Base-by-base conservation (phyloP, 2,329 filamentous ascomycete species). In the Blastomyces emzantsi region DNA sequence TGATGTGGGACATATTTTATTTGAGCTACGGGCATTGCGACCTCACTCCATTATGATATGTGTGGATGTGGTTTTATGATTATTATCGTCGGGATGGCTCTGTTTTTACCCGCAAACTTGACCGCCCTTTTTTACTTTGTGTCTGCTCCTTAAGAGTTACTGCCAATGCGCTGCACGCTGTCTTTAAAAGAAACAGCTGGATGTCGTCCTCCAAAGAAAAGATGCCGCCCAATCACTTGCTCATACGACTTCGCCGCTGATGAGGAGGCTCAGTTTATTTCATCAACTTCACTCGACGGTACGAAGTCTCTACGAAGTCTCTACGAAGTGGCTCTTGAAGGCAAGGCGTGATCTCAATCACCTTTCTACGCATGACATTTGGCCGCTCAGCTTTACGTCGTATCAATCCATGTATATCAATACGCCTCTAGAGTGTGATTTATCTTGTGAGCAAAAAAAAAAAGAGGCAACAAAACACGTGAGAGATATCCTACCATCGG, bases 1-100 rank as follows among this genome's bases (percentile, higher is more conserved):
- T 80, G 72, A 78, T 22, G 22, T 11, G n/a, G 13, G 17, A 30
- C 11, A 25, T 17, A 43, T 39, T 28, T 6, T 57, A 6, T 41
- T 41, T 58, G n/a, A 22, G 28, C 22, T 58, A 13, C 36, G 36
- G n/a, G n/a, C 22, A 28, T 58, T 28, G 22, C 11, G n/a, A 28
- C 3, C n/a, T 58, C 54, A 56, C 22, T n/a, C n/a, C 6, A 58
- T 52, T 30, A 43, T 43, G 33, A 28, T 28, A 28, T 19, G 55
- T 19, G 36, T 58, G 30, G 19, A 41, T 41, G 33, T 39, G 33
- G 28, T 43, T 58, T 17, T 43, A 58, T 58, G 17, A 43, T 58
- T 43, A 58, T 28, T 25, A 43, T 58, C 33, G 43, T 13, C 43
- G 4, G 55, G 55, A 36, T n/a, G 45, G 45, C n/a, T 15, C 8